Base-by-base conservation (phyloP, 805 yeast genomes). In the Candida parachauliodes region DNA sequence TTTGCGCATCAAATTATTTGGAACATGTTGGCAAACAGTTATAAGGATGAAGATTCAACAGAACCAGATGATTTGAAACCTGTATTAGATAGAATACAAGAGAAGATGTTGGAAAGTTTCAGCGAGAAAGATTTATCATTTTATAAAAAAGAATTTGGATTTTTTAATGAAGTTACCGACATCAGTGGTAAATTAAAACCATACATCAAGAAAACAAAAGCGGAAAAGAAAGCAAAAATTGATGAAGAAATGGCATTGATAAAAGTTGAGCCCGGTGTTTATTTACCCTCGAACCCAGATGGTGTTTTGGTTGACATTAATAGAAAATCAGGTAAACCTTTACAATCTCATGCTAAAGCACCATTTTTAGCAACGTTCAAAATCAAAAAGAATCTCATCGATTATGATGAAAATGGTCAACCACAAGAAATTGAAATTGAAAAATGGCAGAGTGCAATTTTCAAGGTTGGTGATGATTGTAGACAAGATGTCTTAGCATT, bases 391-490 rank as follows among this genome's bases (percentile, higher is more conserved):
- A 76, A 77, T 4, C 69, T 74, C 12, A 60, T 61, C 11, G 69
- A 65, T n/a, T 48, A 61, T 10, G 74, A 72, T 30, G 71, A 68
- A 40, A 31, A 37, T n/a, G 69, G 68, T 1, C 52, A 58, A 12
- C 43, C 44, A 15, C 54, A 53, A 20, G 47, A 45, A n/a, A 46
- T 54, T 5, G 70, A 74, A 4, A 57, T 76, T 34, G 91, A 85
- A 35, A 76, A 72, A 47, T 84, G 95, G 94, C 88, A 88, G 55
- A 81, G 94, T 54, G 98, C 98, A 10, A 94, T 93, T 58, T 93
- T 93, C 76, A 93, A 93, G 61, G 98, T 93, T 39, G 99, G 99
- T 43, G 99, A 93, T 65, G 99, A 93, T 62, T 91, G 98, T 68
- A 77, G 99, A 49, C 99, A 93, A 61, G 99, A 93, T 63, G 91